Base-by-base conservation (phyloP, 2,329 filamentous ascomycete genomes). In the Penicillium sp. region DNA sequence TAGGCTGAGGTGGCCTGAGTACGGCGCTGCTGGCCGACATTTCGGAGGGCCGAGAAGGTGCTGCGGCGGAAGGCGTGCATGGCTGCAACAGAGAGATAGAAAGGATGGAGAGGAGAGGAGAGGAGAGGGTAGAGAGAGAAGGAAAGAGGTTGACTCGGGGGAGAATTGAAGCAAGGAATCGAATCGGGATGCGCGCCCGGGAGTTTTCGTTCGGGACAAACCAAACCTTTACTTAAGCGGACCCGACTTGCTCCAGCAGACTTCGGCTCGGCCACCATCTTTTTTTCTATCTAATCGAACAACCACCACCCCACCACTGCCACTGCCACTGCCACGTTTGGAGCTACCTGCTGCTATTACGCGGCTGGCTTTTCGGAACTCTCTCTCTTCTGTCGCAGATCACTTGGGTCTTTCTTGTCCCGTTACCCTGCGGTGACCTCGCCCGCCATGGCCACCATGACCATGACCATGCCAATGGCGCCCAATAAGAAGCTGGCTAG, bases 11-110 rank as follows among this genome's bases (percentile, higher is more conserved):
- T 81, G 61, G 82, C 77, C 46, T 88, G 87, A 72, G 88, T 87
- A 81, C 91, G 87, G 73, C 84, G 84, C 70, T 87, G 82, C 77
- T 64, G 57, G 52, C 64, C 61, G 81, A 84, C 77, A 78, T 83
- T 79, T 64, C 81, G 83, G 80, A 87, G 77, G 78, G 81, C 86
- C 79, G 82, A 86, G 80, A 82, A 82, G 77, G 84, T 77, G 61
- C 85, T 85, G 83, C 88, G 86, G 71, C 88, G 82, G 77, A 96
- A 79, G 70, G 90, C 88, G 84, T 95, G 91, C 92, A 96, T 96
- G 57, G 52, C 63, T 60, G 58, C 46, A 54, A 61, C 44, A 55
- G 36, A 42, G 44, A 52, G 61, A 58, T 51, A 23, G 48, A 44
- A 54, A 30, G 49, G 43, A 29, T 40, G 49, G 41, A 54, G 36